Evolutionary conservation across 164 flowering plant genomes (phyloP).

Genomic region (Vitis vinifera): ASM3070453v1 NC_081822.1:8710001-8710500

Average conservation of each 20-base stretch:
- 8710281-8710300: constrained; percentile 28
- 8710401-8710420: constrained; percentile 23
- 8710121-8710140: neutral
- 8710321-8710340: neutral
- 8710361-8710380: constrained; percentile 30
- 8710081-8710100: constrained; percentile 58
- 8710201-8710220: constrained; percentile 77
- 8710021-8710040: constrained; percentile 48
- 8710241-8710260: constrained; percentile 36
- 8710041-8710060: constrained; percentile 74
- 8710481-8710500: constrained; percentile 61
- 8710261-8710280: constrained; percentile 33
- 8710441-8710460: constrained; percentile 58
- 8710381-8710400: constrained; percentile 36
- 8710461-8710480: constrained; percentile 38
- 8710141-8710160: neutral
- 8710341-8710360: neutral
- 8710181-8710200: constrained; percentile 34
- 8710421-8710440: constrained; percentile 25
- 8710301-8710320: neutral
- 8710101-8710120: constrained; percentile 68
- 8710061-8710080: constrained; percentile 42
- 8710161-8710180: neutral
- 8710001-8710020: constrained; percentile 56
- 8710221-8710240: constrained; percentile 57